A percentile compares a stretch with the other conserved stretches of the same genome.
Evolutionary conservation across 164 flowering plant genomes (phyloP).

Genomic region (Aristolochia californica): DNA sequence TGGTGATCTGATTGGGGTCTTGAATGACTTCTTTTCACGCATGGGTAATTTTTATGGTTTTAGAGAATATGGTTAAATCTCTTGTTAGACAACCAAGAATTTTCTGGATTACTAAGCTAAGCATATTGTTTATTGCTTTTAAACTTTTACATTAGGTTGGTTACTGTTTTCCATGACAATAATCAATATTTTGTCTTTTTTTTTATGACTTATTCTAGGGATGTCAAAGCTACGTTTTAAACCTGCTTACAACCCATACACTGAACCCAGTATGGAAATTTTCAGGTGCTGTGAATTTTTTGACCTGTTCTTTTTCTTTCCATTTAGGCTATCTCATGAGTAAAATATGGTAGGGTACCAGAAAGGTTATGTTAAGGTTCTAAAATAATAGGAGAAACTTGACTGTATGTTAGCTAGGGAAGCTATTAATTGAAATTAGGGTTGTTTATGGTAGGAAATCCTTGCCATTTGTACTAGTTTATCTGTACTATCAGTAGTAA

Average conservation of each 20-base stretch:
- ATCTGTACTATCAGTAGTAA: too few relatives aligned
- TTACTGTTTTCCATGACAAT: neutral
- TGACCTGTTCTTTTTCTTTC: neutral
- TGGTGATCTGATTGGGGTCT: slow-evolving; percentile 80
- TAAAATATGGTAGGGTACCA: too few relatives aligned
- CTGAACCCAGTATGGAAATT: slow-evolving; percentile 98
- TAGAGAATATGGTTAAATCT: neutral
- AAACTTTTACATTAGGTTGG: neutral
- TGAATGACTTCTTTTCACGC: slow-evolving; percentile 74
- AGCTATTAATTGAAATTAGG: too few relatives aligned
- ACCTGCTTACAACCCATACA: slow-evolving; percentile 96
- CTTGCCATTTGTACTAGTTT: too few relatives aligned
- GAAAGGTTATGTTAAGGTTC: too few relatives aligned
- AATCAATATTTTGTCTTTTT: neutral
- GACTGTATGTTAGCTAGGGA: too few relatives aligned
- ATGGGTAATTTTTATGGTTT: slow-evolving; percentile 37
- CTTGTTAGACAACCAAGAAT: too few relatives aligned
- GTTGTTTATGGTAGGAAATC: too few relatives aligned
- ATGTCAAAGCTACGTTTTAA: slow-evolving; percentile 82
- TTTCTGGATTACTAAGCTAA: too few relatives aligned
- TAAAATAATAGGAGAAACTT: too few relatives aligned
- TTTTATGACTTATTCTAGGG: slow-evolving; percentile 26
- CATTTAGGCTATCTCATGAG: neutral
- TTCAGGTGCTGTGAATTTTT: slow-evolving; percentile 51
- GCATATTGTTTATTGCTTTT: neutral